Evolutionary conservation across 1,284 basidiomycete genomes (phyloP).

Genomic region (Papiliotrema flavescens): DNA sequence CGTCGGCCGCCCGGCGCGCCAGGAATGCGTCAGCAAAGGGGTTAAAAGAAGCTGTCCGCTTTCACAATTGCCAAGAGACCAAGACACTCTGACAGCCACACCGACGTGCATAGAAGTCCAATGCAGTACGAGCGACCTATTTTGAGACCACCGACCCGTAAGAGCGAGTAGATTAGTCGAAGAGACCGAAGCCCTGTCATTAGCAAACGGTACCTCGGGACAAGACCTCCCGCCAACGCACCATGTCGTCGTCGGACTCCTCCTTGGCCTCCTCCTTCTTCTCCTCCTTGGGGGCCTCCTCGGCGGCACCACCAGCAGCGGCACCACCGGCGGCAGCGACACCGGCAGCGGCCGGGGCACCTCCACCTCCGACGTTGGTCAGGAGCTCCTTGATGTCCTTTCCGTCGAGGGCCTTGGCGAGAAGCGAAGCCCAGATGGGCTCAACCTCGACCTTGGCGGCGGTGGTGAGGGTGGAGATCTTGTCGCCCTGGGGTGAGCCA

Average conservation of each 20-base stretch:
- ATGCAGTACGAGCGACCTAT: too few species aligned
- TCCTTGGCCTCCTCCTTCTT: constrained; percentile 58
- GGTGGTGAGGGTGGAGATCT: constrained; percentile 75
- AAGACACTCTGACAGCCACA: too few species aligned
- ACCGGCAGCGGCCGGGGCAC: constrained; percentile 40
- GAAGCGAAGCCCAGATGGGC: constrained; percentile 94
- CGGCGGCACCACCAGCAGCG: constrained; percentile 62
- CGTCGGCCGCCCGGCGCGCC: too few species aligned
- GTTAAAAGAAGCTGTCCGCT: too few species aligned
- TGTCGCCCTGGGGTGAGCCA: constrained; percentile 65
- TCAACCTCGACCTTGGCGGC: constrained; percentile 87
- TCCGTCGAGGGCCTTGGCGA: constrained; percentile 96
- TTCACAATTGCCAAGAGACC: too few species aligned
- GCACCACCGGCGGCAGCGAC: constrained; percentile 55
- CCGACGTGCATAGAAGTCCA: too few species aligned
- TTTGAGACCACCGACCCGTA: too few species aligned
- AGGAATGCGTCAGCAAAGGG: too few species aligned
- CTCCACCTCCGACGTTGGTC: constrained; percentile 64
- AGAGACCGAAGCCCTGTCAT: constrained; percentile 74
- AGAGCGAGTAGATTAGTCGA: too few species aligned
- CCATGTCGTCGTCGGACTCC: constrained; percentile 51
- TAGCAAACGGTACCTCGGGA: constrained; percentile 38
- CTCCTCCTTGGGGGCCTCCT: constrained; percentile 65
- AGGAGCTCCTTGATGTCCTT: constrained; percentile 94
- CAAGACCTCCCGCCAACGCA: constrained; percentile 43